Base-by-base conservation (phyloP, 345 rosid species). In the Eucalyptus polybractea region DNA sequence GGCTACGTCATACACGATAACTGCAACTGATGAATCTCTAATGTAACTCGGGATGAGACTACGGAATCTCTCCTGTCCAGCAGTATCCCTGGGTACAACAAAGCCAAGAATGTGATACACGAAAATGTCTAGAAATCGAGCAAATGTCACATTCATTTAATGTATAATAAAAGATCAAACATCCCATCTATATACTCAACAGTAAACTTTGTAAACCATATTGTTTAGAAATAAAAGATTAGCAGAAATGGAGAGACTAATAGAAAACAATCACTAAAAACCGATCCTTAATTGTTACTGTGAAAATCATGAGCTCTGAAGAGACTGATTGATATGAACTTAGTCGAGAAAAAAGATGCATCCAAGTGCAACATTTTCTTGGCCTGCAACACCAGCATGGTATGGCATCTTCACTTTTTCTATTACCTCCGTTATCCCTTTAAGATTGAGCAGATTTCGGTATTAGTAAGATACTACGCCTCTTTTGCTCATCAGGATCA, bases 11-110 rank as follows among this genome's bases (percentile, higher is more conserved):
- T 97, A 97, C 88, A 94, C 99, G 60, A 96, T 95, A 45, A 97
- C 99, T 88, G 99, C 99, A 83, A 97, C 99, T 80, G 99, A 97
- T 88, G 99, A 97, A 92, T 96, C 99, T 93, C 99, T 92, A 76
- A 96, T 97, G 89, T 97, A 97, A 91, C 99, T 97, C 22, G 99
- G 99, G 88, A 97, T 97, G 49, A 96, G 96, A 94, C 99, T 97
- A 91, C 99, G 91, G 87, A 97, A 97, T 87, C 99, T 96, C 95
- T 97, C 99, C 89, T 97, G 98, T 60, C 99, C 99, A 3, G 99
- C 99, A 86, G 99, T 97, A 91, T 97, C 99, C 99, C 98, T 97
- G 80, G 29, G 45, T 40, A 21, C 47, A 76, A 76, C 56, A 91
- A 25, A 87, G 88, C 11, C 88, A 50, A 60, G 86, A 60, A 33